Evolutionary conservation across 108 stramenopile genomes (phyloP), one percentile per base, ranked within the genome.

Genomic region (Skeletonema potamos): DNA sequence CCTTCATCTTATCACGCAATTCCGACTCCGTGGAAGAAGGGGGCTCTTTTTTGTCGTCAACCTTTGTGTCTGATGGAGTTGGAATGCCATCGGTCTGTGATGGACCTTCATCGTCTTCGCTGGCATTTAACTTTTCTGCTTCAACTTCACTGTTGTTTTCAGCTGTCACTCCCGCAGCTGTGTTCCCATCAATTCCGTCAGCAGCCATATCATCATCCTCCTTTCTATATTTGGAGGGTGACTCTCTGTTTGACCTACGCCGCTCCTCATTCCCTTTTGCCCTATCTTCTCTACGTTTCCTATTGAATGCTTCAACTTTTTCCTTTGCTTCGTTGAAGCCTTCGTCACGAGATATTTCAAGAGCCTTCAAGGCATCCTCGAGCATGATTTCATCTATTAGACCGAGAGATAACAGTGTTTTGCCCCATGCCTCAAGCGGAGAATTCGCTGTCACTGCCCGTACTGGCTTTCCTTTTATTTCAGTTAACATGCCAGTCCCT

Each of bases 341-440:
- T 64, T 86, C 70, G 58, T 78, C 70, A 1, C 84, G 77, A 3
- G 73, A 34, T 2, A 37, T 68, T 3, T 79, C 68, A 34, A 88
- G 48, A 1, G 85, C 66, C 22, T 84, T 70, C 64, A 89, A 58
- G 18, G 85, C 93, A 28, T 30, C 58, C 46, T 81, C 85, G 22
- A 80, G 70, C 68, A 91, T 89, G 15, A 90, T 68, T 59, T 94
- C 93, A 63, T 94, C 93, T 17, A 90, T 78, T 18, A 94, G 76
- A 36, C 93, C 93, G 3, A 94, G 71, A 41, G 83, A 74, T 6
- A 86, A 54, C 5, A 94, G 73, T 0, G 78, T 85, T 46, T 83
- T 79, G n/a, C 90, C 86, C 93, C 93, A 94, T 3, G 93, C 90
- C 66, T 94, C 88, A 8, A 94, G 18, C 11, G 93, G 85, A 22